Conservation (phyloP, 2,329 filamentous ascomycete genomes). For the Graphilbum sp. region DNA sequence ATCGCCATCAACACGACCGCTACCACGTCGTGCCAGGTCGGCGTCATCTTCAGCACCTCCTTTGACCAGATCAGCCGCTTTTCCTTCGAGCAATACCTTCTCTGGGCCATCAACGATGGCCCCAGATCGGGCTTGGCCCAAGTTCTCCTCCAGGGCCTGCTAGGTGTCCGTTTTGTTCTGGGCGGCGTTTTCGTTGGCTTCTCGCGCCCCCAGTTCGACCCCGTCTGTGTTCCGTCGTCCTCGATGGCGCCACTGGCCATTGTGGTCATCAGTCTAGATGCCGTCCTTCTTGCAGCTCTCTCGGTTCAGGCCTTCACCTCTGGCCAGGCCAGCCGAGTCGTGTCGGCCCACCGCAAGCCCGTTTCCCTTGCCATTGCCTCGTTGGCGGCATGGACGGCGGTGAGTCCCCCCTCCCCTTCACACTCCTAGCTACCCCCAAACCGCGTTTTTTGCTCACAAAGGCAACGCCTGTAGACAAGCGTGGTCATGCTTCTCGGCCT, state of each 20-base stretch:
- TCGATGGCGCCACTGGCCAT: conserved; percentile 28
- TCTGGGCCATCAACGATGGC: conserved; percentile 31
- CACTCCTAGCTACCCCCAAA: no score
- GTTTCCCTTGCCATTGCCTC: conserved; percentile 25
- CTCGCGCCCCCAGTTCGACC: conserved; percentile 32
- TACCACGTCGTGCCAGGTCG: conserved; percentile 30
- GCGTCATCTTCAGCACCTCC: conserved; percentile 31
- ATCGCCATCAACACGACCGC: conserved; percentile 28
- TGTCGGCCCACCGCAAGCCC: conserved; percentile 20
- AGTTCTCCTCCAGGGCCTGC: conserved; percentile 27
- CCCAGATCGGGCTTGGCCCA: conserved; percentile 16
- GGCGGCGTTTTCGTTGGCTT: conserved; percentile 39
- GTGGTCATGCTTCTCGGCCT: conserved; percentile 33
- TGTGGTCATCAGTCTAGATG: conserved; percentile 27
- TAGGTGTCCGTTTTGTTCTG: conserved; percentile 32
- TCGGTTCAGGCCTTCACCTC: conserved; percentile 22
- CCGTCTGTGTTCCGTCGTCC: conserved; percentile 33
- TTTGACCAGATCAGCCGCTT: conserved; percentile 42
- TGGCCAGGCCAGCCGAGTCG: conserved; percentile 15
- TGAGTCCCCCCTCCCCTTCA: conserved; percentile 17
- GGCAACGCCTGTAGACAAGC: conserved; percentile 27
- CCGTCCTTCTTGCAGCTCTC: conserved; percentile 25
- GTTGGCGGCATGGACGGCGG: conserved; percentile 36
- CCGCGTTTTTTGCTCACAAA: not conserved
- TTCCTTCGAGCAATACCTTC: conserved; percentile 34